Evolutionary conservation across 176 grass and related monocot genomes (phyloP).

Genomic region (Calamus simplicifolius): DNA sequence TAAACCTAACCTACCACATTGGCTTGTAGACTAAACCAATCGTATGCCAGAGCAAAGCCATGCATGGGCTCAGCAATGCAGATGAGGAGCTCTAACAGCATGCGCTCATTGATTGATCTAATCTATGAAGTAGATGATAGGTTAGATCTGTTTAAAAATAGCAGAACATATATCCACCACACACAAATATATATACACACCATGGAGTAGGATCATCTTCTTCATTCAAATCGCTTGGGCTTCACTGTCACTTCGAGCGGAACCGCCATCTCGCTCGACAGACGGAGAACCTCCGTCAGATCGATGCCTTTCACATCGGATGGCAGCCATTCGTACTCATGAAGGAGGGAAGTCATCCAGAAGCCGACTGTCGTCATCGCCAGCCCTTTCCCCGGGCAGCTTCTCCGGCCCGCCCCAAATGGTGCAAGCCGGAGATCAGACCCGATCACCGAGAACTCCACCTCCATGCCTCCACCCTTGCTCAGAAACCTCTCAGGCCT

Average conservation of each 20-base stretch:
- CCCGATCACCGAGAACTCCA: constrained; percentile 47
- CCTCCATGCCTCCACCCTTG: constrained; percentile 23
- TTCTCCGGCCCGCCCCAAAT: constrained; percentile 69
- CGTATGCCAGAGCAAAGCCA: too few relatives aligned
- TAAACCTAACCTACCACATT: too few relatives aligned
- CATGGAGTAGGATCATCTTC: too few relatives aligned
- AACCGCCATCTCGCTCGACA: constrained; percentile 75
- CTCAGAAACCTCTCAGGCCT: constrained; percentile 47
- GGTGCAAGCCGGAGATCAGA: constrained; percentile 62
- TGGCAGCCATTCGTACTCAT: constrained; percentile 62
- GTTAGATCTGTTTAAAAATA: too few relatives aligned
- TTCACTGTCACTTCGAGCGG: constrained; percentile 53
- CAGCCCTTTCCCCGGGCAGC: constrained; percentile 67
- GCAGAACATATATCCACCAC: too few relatives aligned
- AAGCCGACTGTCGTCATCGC: constrained; percentile 48
- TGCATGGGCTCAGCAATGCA: too few relatives aligned
- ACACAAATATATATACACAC: too few relatives aligned
- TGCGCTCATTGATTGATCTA: too few relatives aligned
- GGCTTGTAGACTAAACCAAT: too few relatives aligned
- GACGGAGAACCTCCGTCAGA: constrained; percentile 63
- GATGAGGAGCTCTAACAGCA: too few relatives aligned
- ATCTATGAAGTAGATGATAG: too few relatives aligned
- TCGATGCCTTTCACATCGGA: constrained; percentile 24
- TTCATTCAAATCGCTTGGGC: constrained; percentile 24
- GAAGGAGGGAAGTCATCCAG: constrained; percentile 74